A percentile compares a stretch with the other conserved stretches of the same genome.
These are phyloP conservation scores for Hemileia vastatrix DNA, from an alignment of 1,284 basidiomycete genomes.

Conservation along the genomic window DNA sequence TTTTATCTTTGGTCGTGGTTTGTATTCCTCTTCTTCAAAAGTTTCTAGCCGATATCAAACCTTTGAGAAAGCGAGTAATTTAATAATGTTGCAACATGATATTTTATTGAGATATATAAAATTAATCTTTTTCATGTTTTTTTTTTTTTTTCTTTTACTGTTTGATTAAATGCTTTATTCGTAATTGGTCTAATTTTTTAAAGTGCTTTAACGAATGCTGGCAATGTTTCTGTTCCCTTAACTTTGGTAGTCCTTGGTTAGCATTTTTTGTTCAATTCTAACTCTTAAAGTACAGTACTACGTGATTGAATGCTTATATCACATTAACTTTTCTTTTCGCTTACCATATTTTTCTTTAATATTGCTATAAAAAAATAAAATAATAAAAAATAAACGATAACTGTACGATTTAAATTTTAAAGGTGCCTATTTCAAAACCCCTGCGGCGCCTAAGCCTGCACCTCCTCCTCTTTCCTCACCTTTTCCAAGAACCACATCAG, in stretches of 20 bases:
- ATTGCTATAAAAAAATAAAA: neutral
- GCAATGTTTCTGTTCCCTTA: conserved; percentile 46
- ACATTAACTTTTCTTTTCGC: neutral
- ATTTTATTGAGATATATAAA: neutral
- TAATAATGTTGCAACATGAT: neutral
- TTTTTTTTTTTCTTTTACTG: neutral
- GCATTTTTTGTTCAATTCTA: conserved; percentile 30
- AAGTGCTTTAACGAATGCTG: conserved; percentile 46
- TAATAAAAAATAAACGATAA: neutral
- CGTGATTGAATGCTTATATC: neutral
- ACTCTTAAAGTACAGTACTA: neutral
- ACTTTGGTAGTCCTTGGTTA: conserved; percentile 47
- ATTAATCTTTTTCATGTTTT: neutral
- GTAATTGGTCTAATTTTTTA: neutral
- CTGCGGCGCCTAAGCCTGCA: conserved; percentile 21
- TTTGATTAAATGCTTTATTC: conserved; percentile 10
- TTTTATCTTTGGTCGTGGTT: conserved; percentile 46
- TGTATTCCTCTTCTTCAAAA: conserved; percentile 46
- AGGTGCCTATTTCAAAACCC: conserved; percentile 30
- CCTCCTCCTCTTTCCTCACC: conserved; percentile 6
- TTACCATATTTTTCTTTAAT: conserved; percentile 13
- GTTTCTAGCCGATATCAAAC: conserved; percentile 39
- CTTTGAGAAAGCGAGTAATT: conserved; percentile 39
- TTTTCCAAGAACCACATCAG: conserved; percentile 2
- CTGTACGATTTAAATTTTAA: neutral